These are phyloP conservation scores for Jaltomata sinuosa DNA, from an alignment of 257 asterid species.

Conservation along the genomic window DNA sequence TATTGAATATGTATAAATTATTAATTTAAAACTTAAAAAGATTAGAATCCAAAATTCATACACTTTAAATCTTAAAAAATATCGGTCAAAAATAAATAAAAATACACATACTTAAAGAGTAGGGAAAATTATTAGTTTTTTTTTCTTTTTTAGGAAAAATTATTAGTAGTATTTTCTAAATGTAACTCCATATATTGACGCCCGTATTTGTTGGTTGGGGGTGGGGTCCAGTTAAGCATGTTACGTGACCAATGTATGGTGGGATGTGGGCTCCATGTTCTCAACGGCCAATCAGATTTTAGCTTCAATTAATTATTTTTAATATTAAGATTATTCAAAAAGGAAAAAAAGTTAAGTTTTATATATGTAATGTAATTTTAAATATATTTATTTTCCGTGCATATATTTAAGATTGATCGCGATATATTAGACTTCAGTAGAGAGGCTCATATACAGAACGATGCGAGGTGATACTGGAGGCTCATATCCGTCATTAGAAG, in stretches of 20 bases:
- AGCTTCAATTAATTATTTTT: background rate
- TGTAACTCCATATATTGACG: background rate
- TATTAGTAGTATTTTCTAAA: background rate
- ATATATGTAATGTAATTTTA: background rate
- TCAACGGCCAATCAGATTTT: background rate
- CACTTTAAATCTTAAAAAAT: no score
- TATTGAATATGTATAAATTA: no score
- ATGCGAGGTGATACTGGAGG: no score
- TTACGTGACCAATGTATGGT: background rate
- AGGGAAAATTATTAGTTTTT: background rate
- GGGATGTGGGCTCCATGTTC: background rate
- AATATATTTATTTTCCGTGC: background rate
- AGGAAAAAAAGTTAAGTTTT: background rate
- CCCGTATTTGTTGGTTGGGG: background rate
- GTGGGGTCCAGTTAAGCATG: background rate
- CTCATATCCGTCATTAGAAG: no score
- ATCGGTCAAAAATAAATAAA: background rate
- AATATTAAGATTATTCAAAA: background rate
- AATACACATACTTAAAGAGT: background rate
- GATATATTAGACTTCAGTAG: no score
- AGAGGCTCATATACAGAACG: no score
- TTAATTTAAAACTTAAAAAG: no score
- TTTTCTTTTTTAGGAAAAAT: no score
- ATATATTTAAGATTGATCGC: no score
- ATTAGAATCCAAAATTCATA: no score